Conservation (phyloP, 768 basidiomycete species). For the Cantharellus cinnabarinus region DNA sequence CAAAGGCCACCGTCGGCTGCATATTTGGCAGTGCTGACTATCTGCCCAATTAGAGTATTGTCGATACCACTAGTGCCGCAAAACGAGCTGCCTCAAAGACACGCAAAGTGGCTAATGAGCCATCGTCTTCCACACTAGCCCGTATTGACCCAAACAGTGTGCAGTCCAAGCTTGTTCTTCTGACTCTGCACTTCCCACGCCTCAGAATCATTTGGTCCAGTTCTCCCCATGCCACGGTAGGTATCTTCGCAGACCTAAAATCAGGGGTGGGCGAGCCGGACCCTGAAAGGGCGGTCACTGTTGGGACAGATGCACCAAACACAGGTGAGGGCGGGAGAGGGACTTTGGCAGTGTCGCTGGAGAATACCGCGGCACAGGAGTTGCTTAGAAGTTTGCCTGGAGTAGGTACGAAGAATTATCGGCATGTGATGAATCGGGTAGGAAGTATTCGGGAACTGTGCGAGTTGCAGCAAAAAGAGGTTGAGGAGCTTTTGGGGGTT, state of each 20-base stretch:
- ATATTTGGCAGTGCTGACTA: too few species aligned
- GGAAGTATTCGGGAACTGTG: slow-evolving; percentile 57
- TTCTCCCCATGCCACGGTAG: slow-evolving; percentile 76
- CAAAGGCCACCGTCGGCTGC: background rate
- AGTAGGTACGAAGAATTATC: slow-evolving; percentile 62
- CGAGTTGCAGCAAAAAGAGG: slow-evolving; percentile 32
- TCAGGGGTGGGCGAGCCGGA: slow-evolving; percentile 62
- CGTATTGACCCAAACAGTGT: slow-evolving; percentile 20
- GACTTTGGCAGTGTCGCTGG: slow-evolving; percentile 11
- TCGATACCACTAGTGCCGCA: background rate
- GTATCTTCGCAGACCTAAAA: slow-evolving; percentile 89
- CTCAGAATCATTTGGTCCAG: slow-evolving; percentile 94
- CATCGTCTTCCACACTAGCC: background rate
- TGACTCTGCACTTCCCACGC: slow-evolving; percentile 77
- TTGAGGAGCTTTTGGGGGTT: slow-evolving; percentile 57
- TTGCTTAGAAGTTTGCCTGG: slow-evolving; percentile 68
- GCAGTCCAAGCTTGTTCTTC: slow-evolving; percentile 82
- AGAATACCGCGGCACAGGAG: slow-evolving; percentile 47
- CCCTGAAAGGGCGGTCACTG: slow-evolving; percentile 44
- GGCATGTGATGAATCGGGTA: slow-evolving; percentile 69
- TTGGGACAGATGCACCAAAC: slow-evolving; percentile 65
- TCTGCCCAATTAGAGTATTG: background rate
- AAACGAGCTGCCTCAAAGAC: background rate
- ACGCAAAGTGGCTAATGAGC: background rate
- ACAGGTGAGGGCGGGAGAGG: slow-evolving; percentile 34